Evolutionary conservation across 2,329 filamentous ascomycete genomes (phyloP).

Genomic region (Cytospora chrysosperma): DNA sequence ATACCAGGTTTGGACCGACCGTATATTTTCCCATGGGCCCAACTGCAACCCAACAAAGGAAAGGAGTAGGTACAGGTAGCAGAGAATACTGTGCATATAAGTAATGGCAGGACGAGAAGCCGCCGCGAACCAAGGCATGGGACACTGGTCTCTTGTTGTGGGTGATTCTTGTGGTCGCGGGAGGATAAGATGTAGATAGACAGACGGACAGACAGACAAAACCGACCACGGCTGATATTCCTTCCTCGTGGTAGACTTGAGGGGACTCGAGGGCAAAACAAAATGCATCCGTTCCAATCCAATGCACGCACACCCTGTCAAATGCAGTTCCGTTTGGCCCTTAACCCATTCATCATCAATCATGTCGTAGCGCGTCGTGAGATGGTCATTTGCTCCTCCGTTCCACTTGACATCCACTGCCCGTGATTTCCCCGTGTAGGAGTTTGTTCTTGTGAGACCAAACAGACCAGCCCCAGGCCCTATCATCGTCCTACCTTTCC

Average conservation of each 20-base stretch:
- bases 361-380: neutral
- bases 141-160: neutral
- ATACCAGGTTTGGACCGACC: neutral
- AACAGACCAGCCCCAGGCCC: neutral
- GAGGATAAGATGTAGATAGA: conserved; percentile 12
- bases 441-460: neutral
- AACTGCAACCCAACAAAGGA: neutral
- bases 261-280: neutral
- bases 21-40: neutral
- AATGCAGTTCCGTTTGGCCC: conserved; percentile 14
- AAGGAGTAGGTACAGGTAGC: neutral
- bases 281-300: neutral
- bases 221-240: conserved; percentile 13
- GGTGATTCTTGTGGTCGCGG: neutral
- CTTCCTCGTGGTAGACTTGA: neutral
- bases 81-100: conserved; percentile 2
- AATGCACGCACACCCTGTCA: conserved; percentile 9
- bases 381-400: neutral
- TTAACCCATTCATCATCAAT: neutral
- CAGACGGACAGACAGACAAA: neutral
- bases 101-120: conserved; percentile 19
- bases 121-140: conserved; percentile 6
- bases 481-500: neutral
- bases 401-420: neutral
- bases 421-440: neutral